Percentiles rank a stretch among this genome's conserved stretches.
phyloP scores from a whole-genome alignment of 495 filamentous ascomycete genomes.

The Aspergillus baeticus region DNA sequence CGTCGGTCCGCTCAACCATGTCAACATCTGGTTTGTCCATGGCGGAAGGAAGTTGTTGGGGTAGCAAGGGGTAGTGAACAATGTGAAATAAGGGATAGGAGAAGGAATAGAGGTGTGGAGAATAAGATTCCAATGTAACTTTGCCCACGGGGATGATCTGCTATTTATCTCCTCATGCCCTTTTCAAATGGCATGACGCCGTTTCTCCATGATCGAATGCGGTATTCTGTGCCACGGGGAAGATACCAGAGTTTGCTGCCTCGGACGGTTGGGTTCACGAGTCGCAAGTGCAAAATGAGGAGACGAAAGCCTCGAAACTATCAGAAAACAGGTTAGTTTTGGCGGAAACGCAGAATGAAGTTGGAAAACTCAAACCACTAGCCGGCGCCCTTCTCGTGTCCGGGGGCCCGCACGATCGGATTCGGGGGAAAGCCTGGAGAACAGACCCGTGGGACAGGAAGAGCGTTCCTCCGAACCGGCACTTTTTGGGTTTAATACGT shows the following conservation, averaged over 20 bases:
- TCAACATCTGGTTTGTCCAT: conserved; percentile 10
- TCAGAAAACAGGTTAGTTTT: too few species aligned
- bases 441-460: too few species aligned
- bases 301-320: too few species aligned
- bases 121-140: not conserved
- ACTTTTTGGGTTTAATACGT: not conserved
- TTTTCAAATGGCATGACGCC: not conserved
- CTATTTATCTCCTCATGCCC: conserved; percentile 1
- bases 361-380: too few species aligned
- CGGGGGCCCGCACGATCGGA: too few species aligned
- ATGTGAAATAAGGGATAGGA: not conserved
- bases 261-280: too few species aligned
- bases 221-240: not conserved
- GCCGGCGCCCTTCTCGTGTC: too few species aligned
- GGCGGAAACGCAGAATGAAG: too few species aligned
- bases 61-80: too few species aligned
- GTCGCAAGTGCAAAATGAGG: too few species aligned
- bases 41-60: not conserved
- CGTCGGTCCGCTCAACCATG: conserved; percentile 4
- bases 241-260: not conserved
- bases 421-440: too few species aligned
- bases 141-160: not conserved
- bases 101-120: not conserved
- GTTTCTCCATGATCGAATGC: not conserved
- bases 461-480: too few species aligned